Percentiles rank a stretch among this genome's conserved stretches.
These are phyloP conservation scores for Trichoderma sp. DNA, from an alignment of 2,329 filamentous ascomycete genomes.

Conservation along the genomic window DNA sequence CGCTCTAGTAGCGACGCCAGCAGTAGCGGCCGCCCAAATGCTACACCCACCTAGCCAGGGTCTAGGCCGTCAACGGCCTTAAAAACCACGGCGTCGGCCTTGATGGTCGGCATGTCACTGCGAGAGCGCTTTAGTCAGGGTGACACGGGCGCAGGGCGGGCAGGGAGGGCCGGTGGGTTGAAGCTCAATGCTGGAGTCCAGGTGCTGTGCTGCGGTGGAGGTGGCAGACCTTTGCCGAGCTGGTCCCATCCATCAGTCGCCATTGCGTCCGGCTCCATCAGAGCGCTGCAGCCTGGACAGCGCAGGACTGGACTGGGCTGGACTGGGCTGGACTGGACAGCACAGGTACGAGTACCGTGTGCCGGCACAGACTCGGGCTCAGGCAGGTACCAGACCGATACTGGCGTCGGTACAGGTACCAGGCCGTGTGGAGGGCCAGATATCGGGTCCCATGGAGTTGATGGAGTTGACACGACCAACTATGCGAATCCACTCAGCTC, in stretches of 20 bases:
- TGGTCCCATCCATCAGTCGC: not conserved
- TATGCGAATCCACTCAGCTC: not conserved
- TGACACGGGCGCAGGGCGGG: conserved; percentile 8
- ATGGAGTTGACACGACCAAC: not conserved
- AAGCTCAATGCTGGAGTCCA: not conserved
- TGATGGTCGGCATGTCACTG: conserved; percentile 17
- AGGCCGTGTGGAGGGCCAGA: not conserved
- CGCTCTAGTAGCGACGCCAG: not conserved
- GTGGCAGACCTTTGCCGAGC: too few relatives aligned
- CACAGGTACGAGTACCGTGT: too few relatives aligned
- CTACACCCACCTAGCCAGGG: conserved; percentile 8
- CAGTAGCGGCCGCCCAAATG: conserved; percentile 9
- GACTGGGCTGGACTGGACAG: too few relatives aligned
- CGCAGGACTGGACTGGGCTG: too few relatives aligned
- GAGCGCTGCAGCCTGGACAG: too few relatives aligned
- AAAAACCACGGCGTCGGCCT: conserved; percentile 8
- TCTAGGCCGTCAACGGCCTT: conserved; percentile 1
- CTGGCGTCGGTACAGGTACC: too few relatives aligned
- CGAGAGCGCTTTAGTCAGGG: not conserved
- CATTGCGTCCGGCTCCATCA: not conserved
- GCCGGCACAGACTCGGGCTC: too few relatives aligned
- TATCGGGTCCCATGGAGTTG: not conserved
- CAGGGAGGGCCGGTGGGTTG: not conserved
- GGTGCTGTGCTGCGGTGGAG: not conserved
- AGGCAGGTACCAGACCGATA: not conserved